Evolutionary conservation across 768 basidiomycete genomes (phyloP).

Genomic region (Boletus sp.): DNA sequence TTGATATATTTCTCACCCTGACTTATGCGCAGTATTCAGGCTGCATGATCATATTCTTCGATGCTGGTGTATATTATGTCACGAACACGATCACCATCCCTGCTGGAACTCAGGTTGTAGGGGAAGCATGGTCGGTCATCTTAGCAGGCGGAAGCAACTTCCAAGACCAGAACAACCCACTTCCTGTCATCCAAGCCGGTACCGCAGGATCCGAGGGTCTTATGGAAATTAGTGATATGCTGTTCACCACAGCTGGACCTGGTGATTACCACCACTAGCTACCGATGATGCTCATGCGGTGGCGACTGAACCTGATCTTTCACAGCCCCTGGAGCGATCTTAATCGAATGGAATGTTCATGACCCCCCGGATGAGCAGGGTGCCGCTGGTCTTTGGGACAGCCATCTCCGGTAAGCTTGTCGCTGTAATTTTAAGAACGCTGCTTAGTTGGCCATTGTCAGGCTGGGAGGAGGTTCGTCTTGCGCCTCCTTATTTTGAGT

Average conservation of each 20-base stretch:
- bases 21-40: slow-evolving; percentile 50
- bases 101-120: slow-evolving; percentile 45
- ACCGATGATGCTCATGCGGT: not conserved
- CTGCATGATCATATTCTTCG: slow-evolving; percentile 80
- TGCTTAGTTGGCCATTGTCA: not conserved
- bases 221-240: slow-evolving; percentile 62
- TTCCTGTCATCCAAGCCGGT: slow-evolving; percentile 44
- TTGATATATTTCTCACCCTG: not conserved
- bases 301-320: not conserved
- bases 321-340: slow-evolving; percentile 43
- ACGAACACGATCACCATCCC: slow-evolving; percentile 48
- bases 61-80: slow-evolving; percentile 55
- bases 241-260: slow-evolving; percentile 58
- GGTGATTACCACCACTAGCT: slow-evolving; percentile 10
- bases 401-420: slow-evolving; percentile 34
- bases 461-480: slow-evolving; percentile 28
- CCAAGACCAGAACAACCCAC: slow-evolving; percentile 37
- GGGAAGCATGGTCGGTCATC: slow-evolving; percentile 52
- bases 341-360: slow-evolving; percentile 61
- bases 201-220: slow-evolving; percentile 45
- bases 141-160: slow-evolving; percentile 44
- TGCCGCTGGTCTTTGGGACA: slow-evolving; percentile 54
- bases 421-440: not conserved
- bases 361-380: slow-evolving; percentile 51
- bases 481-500: not conserved